These are phyloP conservation scores for Paradendryphiella salina DNA, from an alignment of 2,329 filamentous ascomycete genomes.

Conservation along the genomic window DNA sequence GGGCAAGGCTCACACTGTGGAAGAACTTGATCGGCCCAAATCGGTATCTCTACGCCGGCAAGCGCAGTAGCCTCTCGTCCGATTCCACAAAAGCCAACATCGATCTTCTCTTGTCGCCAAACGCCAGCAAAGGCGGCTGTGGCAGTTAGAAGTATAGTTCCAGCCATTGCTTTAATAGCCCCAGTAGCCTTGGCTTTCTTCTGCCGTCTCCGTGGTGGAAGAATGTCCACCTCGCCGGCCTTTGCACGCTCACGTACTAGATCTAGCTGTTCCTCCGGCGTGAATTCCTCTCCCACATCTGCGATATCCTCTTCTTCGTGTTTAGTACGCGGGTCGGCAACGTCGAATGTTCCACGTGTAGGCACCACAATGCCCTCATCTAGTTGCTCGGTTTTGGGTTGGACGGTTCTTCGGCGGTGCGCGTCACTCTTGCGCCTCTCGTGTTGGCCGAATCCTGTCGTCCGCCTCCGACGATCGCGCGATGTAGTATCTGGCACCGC, in stretches of 20 bases:
- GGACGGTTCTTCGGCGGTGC: constrained; percentile 50
- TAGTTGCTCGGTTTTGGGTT: constrained; percentile 49
- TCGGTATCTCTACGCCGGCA: constrained; percentile 68
- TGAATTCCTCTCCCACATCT: constrained; percentile 87
- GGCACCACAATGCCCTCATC: constrained; percentile 59
- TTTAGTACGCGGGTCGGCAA: constrained; percentile 54
- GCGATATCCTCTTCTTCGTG: constrained; percentile 52
- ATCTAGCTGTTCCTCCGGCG: constrained; percentile 80
- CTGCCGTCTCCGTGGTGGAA: constrained; percentile 44
- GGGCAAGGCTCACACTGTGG: constrained; percentile 91
- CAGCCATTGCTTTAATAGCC: constrained; percentile 66
- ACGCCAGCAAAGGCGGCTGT: constrained; percentile 74
- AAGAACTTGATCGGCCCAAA: constrained; percentile 69
- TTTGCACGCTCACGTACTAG: constrained; percentile 69
- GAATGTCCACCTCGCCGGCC: constrained; percentile 57
- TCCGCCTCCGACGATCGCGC: constrained; percentile 57
- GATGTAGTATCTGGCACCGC: constrained; percentile 44
- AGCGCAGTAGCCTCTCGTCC: constrained; percentile 63
- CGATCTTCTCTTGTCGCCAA: constrained; percentile 94
- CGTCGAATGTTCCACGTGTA: constrained; percentile 62
- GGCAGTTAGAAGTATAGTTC: constrained; percentile 70
- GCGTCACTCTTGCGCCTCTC: constrained; percentile 51
- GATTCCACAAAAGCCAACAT: constrained; percentile 90
- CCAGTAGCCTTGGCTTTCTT: constrained; percentile 48
- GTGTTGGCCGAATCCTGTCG: constrained; percentile 48